These are phyloP conservation scores for Aspergillus ustus DNA, from an alignment of 2,329 filamentous ascomycete species.

Conservation along the genomic window DNA sequence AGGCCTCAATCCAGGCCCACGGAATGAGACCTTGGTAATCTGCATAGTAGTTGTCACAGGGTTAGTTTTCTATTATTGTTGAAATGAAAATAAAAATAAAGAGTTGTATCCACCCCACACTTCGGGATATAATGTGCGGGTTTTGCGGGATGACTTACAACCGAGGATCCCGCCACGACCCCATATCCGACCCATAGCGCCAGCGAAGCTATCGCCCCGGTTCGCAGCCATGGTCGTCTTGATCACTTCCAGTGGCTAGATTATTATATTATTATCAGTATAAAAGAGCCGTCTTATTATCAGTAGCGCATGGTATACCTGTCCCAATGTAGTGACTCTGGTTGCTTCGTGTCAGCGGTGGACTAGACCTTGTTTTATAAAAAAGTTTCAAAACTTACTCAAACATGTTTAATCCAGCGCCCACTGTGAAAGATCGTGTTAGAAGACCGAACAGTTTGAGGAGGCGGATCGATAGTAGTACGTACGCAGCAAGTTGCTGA, in stretches of 20 bases:
- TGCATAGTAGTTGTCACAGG: conserved; percentile 43
- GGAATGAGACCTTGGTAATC: conserved; percentile 99
- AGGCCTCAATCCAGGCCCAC: conserved; percentile 99
- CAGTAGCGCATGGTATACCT: conserved; percentile 50
- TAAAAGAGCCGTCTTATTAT: neutral
- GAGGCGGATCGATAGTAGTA: conserved; percentile 31
- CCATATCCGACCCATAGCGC: conserved; percentile 87
- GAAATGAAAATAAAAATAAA: too few species aligned
- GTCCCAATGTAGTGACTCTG: conserved; percentile 70
- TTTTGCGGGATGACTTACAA: conserved; percentile 66
- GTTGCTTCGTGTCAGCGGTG: conserved; percentile 23
- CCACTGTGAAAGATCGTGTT: conserved; percentile 57
- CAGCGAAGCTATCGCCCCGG: conserved; percentile 81
- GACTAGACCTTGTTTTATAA: neutral
- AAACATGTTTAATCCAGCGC: conserved; percentile 93
- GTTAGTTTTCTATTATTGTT: too few species aligned
- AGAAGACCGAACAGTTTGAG: neutral
- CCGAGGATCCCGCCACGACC: conserved; percentile 88
- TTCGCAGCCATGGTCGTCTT: conserved; percentile 99
- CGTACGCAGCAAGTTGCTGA: conserved; percentile 89
- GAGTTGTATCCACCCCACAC: conserved; percentile 21
- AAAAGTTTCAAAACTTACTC: conserved; percentile 61
- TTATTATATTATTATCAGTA: conserved; percentile 59
- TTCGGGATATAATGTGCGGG: conserved; percentile 14
- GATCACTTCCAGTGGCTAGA: conserved; percentile 90